phyloP scores from a whole-genome alignment of 345 rosid genomes.

The Citrus medica region DNA sequence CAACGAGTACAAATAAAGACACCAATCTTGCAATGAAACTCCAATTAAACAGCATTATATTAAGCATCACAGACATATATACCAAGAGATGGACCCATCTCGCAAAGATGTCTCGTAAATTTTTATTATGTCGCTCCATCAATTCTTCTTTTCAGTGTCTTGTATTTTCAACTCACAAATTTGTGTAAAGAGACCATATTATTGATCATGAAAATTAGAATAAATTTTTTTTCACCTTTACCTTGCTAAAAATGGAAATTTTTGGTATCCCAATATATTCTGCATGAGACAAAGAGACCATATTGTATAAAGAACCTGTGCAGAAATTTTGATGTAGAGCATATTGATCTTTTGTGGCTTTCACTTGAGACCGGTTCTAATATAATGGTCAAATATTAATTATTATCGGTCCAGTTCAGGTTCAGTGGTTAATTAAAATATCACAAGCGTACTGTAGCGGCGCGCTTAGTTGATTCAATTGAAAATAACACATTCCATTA shows the following conservation, averaged over 20 bases:
- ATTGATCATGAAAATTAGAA: background rate
- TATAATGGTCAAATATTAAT: background rate
- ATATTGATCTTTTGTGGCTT: background rate
- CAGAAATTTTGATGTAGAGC: background rate
- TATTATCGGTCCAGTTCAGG: background rate
- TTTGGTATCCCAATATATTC: background rate
- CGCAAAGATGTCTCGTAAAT: constrained; percentile 22
- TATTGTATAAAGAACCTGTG: background rate
- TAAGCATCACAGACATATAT: constrained; percentile 19
- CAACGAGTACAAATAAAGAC: too few species aligned
- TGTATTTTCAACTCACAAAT: constrained; percentile 20
- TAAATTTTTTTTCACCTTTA: background rate
- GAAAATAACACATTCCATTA: background rate
- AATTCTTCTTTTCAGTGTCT: constrained; percentile 36
- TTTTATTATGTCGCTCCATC: constrained; percentile 13
- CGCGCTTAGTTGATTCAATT: constrained; percentile 1
- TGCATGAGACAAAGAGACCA: constrained; percentile 7
- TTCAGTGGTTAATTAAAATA: background rate
- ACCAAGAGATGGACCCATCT: constrained; percentile 29
- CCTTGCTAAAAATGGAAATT: background rate
- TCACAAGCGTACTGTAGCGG: constrained; percentile 6
- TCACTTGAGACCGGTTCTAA: background rate
- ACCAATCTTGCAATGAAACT: too few species aligned
- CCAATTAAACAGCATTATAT: background rate
- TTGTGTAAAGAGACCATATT: background rate